Base-by-base conservation (phyloP, 768 basidiomycete species). In the Calvatia gigantea region DNA sequence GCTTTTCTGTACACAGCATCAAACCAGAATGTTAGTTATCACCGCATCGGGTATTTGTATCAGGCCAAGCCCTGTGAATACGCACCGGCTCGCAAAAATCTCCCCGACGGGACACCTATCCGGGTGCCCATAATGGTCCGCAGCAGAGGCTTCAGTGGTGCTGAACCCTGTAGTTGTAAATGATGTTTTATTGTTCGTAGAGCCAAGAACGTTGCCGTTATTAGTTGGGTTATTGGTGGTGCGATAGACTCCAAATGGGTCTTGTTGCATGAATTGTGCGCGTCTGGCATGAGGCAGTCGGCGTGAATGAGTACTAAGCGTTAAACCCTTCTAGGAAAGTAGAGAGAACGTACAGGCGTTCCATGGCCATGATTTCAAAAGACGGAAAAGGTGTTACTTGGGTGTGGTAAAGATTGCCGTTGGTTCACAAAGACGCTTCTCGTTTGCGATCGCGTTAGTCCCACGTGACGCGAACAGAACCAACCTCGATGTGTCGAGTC, bases 1-100 rank as follows among this genome's bases (percentile, higher is more conserved):
- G 64, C 66, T 21, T 65, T 58, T 54, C 73, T 74, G 53, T 25
- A 46, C 4, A n/a, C 5, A 8, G 19, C 17, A 23, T 5, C 41
- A 17, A 11, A 42, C 21, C 19, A 21, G 8, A 21, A 11, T 11
- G 23, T 11, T 12, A 42, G 41, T 42, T 21, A 21, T 21, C 41
- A 21, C 41, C 2, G n/a, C n/a, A n/a, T n/a, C n/a, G n/a, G n/a
- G n/a, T n/a, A n/a, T n/a, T 42, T 25, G 21, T 25, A 42, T 21
- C 9, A 21, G 21, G 8, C 21, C 41, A 37, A 37, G 15, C 41
- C 17, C n/a, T 17, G 4, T 6, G 39, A 23, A 21, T 42, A 33
- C 47, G 17, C 39, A 56, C 54, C 54, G 46, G 19, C 32, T 49
- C 14, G 37, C 46, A 48, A 56, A 56, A 31, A 56, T 32, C 5